phyloP scores from a whole-genome alignment of 345 rosid genomes.

The Moricandia moricandioides region DNA sequence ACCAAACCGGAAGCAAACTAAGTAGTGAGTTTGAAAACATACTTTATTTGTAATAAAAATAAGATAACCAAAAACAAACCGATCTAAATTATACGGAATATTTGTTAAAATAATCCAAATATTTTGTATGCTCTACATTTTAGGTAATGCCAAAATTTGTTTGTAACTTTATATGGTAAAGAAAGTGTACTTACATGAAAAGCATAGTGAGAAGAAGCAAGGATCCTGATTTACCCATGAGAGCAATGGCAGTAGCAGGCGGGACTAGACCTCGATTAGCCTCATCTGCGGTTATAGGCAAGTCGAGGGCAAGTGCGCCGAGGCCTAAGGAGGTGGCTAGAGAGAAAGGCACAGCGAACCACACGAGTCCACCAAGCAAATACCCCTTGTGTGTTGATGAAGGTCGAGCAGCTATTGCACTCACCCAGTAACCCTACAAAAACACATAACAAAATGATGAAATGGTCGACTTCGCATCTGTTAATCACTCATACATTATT shows the following conservation, averaged over 20 bases:
- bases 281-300: conserved; percentile 68
- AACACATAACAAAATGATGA: not conserved
- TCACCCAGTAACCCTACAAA: conserved; percentile 87
- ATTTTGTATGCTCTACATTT: not conserved
- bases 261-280: conserved; percentile 88
- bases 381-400: conserved; percentile 93
- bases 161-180: not conserved
- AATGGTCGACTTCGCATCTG: not conserved
- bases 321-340: conserved; percentile 87
- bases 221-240: conserved; percentile 95
- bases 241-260: conserved; percentile 87
- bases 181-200: conserved; percentile 64
- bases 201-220: conserved; percentile 91
- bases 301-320: conserved; percentile 90
- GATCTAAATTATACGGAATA: not conserved
- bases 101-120: not conserved
- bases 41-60: not conserved
- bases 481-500: not conserved
- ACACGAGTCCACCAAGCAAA: conserved; percentile 85
- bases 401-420: conserved; percentile 95
- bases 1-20: not conserved
- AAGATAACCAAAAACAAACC: not conserved
- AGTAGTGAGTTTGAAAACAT: not conserved
- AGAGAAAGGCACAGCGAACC: conserved; percentile 97
- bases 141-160: not conserved